Base-by-base conservation (phyloP, 2,329 filamentous ascomycete genomes). In the Colletotrichum sp. region DNA sequence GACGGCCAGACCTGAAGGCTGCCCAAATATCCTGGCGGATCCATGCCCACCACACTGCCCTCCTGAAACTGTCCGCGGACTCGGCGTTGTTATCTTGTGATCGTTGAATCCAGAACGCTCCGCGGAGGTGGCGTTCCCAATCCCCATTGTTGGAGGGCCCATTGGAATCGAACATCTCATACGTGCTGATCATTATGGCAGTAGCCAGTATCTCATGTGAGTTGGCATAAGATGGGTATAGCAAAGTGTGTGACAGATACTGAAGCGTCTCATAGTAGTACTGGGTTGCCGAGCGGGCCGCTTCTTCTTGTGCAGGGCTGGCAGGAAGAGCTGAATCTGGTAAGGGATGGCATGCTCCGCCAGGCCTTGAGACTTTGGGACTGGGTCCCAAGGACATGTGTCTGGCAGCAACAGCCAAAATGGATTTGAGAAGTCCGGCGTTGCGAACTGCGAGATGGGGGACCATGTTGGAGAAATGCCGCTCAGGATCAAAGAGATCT, bases 41-140 rank as follows among this genome's bases (percentile, higher is more conserved):
- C 91, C 91, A 93, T 2, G 88, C 87, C 91, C 91, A 93, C 91
- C 91, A 93, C 0, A 91, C 89, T 0, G 90, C 88, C 75, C 89
- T 87, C 52, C 89, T 84, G 0, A 92, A 82, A 0, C 90, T 89
- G 2, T 88, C 87, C 4, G 58, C 13, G 1, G 87, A 89, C 69
- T 89, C 89, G 4, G 90, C 91, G 74, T 92, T 86, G 69, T 91
- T 91, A 48, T 90, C 86, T 75, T 91, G 90, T 5, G 87, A 90
- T 14, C 90, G 84, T 77, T 92, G 91, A 55, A 93, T 92, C 89
- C 91, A 92, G 78, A 92, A 93, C 0, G 92, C 89, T 1, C 91
- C 91, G 78, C 91, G 89, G 4, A 92, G 83, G 79, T 93, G 91
- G 4, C 90, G 83, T 78, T 92, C 89, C 91, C 91, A 92, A 63